Evolutionary conservation across 1,139 yeast genomes (phyloP).

Genomic region (Pneumocystis murina): DNA sequence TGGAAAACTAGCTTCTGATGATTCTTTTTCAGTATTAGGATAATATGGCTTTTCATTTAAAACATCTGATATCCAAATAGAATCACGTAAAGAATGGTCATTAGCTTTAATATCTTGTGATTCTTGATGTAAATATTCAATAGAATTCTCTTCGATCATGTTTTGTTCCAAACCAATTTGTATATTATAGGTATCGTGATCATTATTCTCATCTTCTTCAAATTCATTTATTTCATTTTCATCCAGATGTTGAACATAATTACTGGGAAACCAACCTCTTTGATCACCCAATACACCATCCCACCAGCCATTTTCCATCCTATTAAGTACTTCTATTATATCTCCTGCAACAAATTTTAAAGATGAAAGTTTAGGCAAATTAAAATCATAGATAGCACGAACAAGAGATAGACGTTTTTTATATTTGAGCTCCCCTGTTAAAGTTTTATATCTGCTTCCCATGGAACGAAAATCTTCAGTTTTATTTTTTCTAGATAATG

Average conservation of each 20-base stretch:
- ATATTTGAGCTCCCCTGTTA: neutral
- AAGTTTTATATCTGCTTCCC: neutral
- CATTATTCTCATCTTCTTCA: conserved; percentile 30
- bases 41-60: neutral
- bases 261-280: conserved; percentile 27
- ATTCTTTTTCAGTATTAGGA: neutral
- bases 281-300: conserved; percentile 21
- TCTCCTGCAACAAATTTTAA: conserved; percentile 54
- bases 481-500: neutral
- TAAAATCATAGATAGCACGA: conserved; percentile 66
- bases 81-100: neutral
- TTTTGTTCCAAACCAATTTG: conserved; percentile 22
- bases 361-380: conserved; percentile 65
- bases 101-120: neutral
- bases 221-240: conserved; percentile 24
- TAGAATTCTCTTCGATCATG: neutral
- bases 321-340: conserved; percentile 45
- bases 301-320: conserved; percentile 29
- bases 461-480: neutral
- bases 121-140: neutral
- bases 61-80: neutral
- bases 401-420: neutral
- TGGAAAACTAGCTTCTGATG: neutral
- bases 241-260: conserved; percentile 18
- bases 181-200: conserved; percentile 24